Conservation (phyloP, 1,284 basidiomycete species). For the Fomes fomentarius region DNA sequence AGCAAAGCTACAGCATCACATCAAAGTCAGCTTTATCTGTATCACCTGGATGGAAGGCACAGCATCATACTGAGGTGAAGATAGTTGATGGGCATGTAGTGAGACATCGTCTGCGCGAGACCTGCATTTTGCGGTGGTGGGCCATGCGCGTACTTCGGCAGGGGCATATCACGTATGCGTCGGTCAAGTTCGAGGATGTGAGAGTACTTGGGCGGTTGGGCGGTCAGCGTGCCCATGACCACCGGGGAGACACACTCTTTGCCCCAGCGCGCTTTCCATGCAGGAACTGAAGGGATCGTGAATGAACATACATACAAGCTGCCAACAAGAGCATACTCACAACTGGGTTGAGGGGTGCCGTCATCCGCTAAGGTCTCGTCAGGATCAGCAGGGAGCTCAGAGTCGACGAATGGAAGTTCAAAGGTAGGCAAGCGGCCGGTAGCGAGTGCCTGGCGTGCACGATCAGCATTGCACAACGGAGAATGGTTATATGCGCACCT, state of each 20-base stretch:
- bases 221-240: constrained; percentile 64
- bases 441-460: constrained; percentile 28
- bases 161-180: constrained; percentile 32
- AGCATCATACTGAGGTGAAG: constrained; percentile 69
- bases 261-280: constrained; percentile 75
- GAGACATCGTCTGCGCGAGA: constrained; percentile 58
- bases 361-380: constrained; percentile 33
- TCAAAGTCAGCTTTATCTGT: too few species aligned
- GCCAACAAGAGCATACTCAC: constrained; percentile 18
- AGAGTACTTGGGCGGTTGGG: constrained; percentile 58
- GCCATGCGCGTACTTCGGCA: constrained; percentile 35
- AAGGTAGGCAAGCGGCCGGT: constrained; percentile 34
- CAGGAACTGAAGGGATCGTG: constrained; percentile 53
- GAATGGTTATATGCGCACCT: constrained; percentile 30
- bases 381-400: constrained; percentile 33
- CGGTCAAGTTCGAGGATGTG: constrained; percentile 36
- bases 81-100: constrained; percentile 53
- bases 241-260: constrained; percentile 67
- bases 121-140: constrained; percentile 45
- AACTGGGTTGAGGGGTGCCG: constrained; percentile 30
- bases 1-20: constrained; percentile 43
- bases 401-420: constrained; percentile 34
- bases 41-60: too few species aligned
- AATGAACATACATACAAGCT: neutral
- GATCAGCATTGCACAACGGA: neutral